phyloP scores from a whole-genome alignment of 192 early-diverging fungal genomes.

The Lunasporangiospora selenospora region DNA sequence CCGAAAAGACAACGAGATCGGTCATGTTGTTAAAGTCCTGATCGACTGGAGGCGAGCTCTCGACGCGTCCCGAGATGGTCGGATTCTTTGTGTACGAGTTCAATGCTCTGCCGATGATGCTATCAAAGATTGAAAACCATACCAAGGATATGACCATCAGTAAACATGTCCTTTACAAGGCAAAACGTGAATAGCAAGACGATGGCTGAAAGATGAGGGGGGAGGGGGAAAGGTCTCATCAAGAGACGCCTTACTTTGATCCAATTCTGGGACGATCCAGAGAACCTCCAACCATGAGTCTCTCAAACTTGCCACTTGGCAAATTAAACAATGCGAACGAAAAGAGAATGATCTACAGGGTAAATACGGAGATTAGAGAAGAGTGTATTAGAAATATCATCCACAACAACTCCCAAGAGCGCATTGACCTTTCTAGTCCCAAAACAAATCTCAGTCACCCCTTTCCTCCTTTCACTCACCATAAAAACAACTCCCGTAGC shows the following conservation, averaged over 20 bases:
- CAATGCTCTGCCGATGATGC: conserved; percentile 38
- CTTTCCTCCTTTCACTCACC: conserved; percentile 49
- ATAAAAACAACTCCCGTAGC: conserved; percentile 67
- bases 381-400: no score
- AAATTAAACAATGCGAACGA: conserved; percentile 85
- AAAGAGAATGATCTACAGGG: conserved; percentile 75
- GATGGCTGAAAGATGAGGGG: no score
- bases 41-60: background rate
- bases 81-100: conserved; percentile 44
- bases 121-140: no score
- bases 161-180: conserved; percentile 26
- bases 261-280: conserved; percentile 43
- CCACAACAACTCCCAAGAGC: no score
- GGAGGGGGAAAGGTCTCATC: no score
- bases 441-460: background rate
- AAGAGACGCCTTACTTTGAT: conserved; percentile 48
- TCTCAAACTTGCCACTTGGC: conserved; percentile 55
- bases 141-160: no score
- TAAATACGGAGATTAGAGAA: background rate
- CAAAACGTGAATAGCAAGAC: no score
- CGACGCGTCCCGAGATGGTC: conserved; percentile 44
- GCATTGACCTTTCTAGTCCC: no score
- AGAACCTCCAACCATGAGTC: conserved; percentile 57
- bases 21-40: conserved; percentile 46
- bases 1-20: conserved; percentile 39